Evolutionary conservation across 1,139 yeast genomes (phyloP), one percentile per base, ranked within the genome.

Genomic region (Debaryomyces fabryi): DNA sequence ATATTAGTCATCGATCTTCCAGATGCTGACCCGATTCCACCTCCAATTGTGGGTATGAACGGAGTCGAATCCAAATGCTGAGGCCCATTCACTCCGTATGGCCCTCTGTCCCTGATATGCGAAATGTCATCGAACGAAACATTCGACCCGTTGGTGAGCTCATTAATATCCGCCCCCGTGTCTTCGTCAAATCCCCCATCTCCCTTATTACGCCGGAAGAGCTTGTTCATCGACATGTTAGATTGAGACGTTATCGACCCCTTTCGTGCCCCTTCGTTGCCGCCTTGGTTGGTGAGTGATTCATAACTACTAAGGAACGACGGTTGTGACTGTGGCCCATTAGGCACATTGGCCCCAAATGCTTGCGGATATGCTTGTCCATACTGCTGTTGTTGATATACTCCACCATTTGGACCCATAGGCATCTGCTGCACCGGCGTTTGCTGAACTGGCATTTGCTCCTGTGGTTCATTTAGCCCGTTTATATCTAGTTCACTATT

Each of bases 51-150:
- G 8, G 95, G 95, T 38, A 87, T 86, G 53, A 85, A 82, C 4
- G 93, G 92, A 0, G 89, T 78, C 0, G 91, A 78, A 56, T 85
- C 90, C 47, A 71, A 63, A 20, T 68, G 56, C 32, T 65, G 63
- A 15, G 68, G 60, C 7, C 68, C 62, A 37, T 69, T 67, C 36
- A 75, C 67, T 1, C 86, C 86, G 59, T 85, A 85, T 18, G 76
- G 81, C 4, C 89, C 90, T 39, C 83, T 73, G 54, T 84, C 88
- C 47, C 86, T 72, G 2, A 84, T 68, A 49, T 83, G 85, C 29
- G 82, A 69, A 10, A 87, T 71, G 58, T 86, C 92, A 53, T 81
- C 82, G 54, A 85, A 82, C 0, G 89, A 79, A 52, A 86, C 73
- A 38, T 71, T 68, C 2, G 69, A 66, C 2, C 76, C 72, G 25